Evolutionary conservation across 768 basidiomycete genomes (phyloP).

Genomic region (Phlebiopsis gigantea): DNA sequence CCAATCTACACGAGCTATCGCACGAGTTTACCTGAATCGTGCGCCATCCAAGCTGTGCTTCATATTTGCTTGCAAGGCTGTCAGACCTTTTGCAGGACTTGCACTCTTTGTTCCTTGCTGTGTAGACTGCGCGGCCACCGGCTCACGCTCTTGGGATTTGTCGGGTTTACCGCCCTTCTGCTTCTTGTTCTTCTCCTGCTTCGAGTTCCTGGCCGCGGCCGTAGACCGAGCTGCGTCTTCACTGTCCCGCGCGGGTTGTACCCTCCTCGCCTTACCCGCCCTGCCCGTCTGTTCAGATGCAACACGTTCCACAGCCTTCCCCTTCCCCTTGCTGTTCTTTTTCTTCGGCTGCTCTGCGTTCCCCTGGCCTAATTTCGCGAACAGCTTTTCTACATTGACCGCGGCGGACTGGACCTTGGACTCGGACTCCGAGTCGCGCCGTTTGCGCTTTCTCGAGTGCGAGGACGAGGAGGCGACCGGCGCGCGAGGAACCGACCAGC

Average conservation of each 20-base stretch:
- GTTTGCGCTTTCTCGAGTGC: constrained; percentile 25
- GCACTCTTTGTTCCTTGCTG: constrained; percentile 4
- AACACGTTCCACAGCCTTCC: not conserved
- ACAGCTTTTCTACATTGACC: constrained; percentile 28
- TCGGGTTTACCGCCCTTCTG: not conserved
- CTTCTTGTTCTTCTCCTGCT: constrained; percentile 2
- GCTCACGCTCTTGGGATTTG: not conserved
- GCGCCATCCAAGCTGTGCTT: constrained; percentile 80
- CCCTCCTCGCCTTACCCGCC: not conserved
- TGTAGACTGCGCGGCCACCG: not conserved
- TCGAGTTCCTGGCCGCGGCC: not conserved
- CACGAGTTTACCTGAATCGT: constrained; percentile 74
- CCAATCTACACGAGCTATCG: not conserved
- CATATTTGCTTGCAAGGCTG: constrained; percentile 71
- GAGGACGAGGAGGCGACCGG: constrained; percentile 11
- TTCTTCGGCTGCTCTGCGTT: constrained; percentile 7
- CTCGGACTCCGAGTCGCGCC: constrained; percentile 17
- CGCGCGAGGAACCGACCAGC: constrained; percentile 27
- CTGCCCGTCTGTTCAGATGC: not conserved
- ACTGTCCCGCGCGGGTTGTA: not conserved
- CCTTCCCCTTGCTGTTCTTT: constrained; percentile 15
- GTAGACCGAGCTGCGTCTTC: not conserved
- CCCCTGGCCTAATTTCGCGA: constrained; percentile 15
- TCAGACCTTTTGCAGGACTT: constrained; percentile 36
- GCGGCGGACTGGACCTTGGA: constrained; percentile 20